Conservation (phyloP, 768 basidiomycete genomes). For the Mycena rosella region DNA sequence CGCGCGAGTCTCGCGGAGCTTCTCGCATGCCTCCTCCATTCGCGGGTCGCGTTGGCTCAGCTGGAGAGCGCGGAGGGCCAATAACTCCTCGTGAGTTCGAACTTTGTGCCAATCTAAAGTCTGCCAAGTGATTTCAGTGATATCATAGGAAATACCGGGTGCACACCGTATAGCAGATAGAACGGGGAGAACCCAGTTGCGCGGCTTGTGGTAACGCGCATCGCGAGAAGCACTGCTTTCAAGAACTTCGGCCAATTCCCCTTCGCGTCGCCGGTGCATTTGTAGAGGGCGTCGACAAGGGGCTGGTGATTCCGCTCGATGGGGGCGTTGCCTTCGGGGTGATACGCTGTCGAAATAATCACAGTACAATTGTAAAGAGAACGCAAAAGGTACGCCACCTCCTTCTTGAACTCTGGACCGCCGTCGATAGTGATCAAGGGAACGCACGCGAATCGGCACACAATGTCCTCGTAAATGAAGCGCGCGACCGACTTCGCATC, state of each 20-base stretch:
- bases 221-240: constrained; percentile 41
- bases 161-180: constrained; percentile 46
- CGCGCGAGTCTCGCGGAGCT: constrained; percentile 9
- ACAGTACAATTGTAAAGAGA: constrained; percentile 41
- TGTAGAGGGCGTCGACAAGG: constrained; percentile 39
- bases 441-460: constrained; percentile 41
- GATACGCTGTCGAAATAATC: constrained; percentile 45
- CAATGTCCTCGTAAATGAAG: constrained; percentile 48
- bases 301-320: constrained; percentile 47
- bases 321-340: constrained; percentile 48
- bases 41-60: constrained; percentile 37
- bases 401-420: constrained; percentile 49
- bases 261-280: constrained; percentile 38
- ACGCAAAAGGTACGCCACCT: constrained; percentile 39
- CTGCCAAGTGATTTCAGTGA: constrained; percentile 46
- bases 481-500: constrained; percentile 36
- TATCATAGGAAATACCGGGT: constrained; percentile 48
- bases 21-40: constrained; percentile 23
- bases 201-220: constrained; percentile 40
- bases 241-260: constrained; percentile 45
- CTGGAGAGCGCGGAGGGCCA: constrained; percentile 41
- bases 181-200: constrained; percentile 49
- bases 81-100: constrained; percentile 39
- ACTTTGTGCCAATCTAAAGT: constrained; percentile 42
- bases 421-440: constrained; percentile 43